phyloP scores from a whole-genome alignment of 805 yeast genomes.

The Saccharomycodes ludwigii region DNA sequence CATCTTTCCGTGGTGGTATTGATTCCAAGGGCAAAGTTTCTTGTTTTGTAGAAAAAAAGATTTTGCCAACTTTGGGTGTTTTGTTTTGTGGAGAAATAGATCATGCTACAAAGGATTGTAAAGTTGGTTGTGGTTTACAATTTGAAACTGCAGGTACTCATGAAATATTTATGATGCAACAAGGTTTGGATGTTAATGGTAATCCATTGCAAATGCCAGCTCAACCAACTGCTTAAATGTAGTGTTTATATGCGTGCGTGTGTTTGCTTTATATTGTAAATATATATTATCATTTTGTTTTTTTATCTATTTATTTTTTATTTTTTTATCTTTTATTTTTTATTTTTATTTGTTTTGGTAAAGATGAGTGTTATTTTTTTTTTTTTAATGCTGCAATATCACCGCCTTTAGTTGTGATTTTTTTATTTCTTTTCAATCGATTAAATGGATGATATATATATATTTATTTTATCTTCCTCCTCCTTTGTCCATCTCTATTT shows the following conservation, averaged over 20 bases:
- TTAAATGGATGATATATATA: too few relatives aligned
- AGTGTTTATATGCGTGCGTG: conserved; percentile 4
- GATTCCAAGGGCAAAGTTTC: conserved; percentile 86
- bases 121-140: conserved; percentile 88
- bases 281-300: background rate
- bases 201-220: conserved; percentile 75
- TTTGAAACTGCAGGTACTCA: conserved; percentile 92
- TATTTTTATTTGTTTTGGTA: too few relatives aligned
- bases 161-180: conserved; percentile 84
- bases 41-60: conserved; percentile 84
- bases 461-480: too few relatives aligned
- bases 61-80: conserved; percentile 81
- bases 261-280: conserved; percentile 1
- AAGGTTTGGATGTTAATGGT: conserved; percentile 76
- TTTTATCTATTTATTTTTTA: too few relatives aligned
- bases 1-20: conserved; percentile 88
- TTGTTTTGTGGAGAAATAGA: conserved; percentile 88
- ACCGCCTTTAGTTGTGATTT: too few relatives aligned
- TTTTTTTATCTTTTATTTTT: too few relatives aligned
- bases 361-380: too few relatives aligned
- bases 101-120: conserved; percentile 66
- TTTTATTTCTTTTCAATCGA: too few relatives aligned
- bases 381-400: too few relatives aligned
- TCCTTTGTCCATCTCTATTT: too few relatives aligned
- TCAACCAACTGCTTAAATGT: conserved; percentile 6